phyloP scores from a whole-genome alignment of 75 land plant species.

The Pinus taeda region DNA sequence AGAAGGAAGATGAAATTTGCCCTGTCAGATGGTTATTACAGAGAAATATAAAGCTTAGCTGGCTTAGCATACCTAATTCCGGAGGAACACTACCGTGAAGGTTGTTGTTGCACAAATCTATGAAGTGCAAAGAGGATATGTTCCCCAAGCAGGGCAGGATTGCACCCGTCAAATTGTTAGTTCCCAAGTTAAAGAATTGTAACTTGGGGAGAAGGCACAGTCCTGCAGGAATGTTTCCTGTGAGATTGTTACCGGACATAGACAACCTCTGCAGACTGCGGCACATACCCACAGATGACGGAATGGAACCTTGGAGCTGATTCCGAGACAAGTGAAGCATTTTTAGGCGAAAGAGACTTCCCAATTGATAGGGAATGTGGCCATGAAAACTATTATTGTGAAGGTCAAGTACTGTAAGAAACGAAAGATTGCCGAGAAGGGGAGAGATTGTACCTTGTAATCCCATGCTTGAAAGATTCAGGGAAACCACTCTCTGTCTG shows the following conservation, averaged over 20 bases:
- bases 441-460: conserved; percentile 18
- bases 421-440: not conserved
- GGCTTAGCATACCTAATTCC: no score
- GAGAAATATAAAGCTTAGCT: no score
- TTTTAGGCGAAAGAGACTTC: not conserved
- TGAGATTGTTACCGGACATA: not conserved
- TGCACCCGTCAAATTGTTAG: no score
- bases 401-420: conserved; percentile 6
- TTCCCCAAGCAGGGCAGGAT: no score
- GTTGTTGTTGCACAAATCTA: no score
- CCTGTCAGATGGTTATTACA: no score
- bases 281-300: conserved; percentile 1
- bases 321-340: conserved; percentile 18
- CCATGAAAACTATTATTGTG: conserved; percentile 15
- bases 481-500: conserved; percentile 1
- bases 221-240: not conserved
- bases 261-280: not conserved
- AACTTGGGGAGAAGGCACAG: not conserved
- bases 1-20: no score
- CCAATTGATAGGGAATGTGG: conserved; percentile 9
- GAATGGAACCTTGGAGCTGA: conserved; percentile 23
- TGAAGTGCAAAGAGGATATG: no score
- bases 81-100: no score
- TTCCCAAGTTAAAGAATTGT: no score
- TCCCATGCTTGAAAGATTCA: conserved; percentile 11